Percentiles rank a stretch among this genome's conserved stretches.
These are phyloP conservation scores for Fusarium falciforme DNA, from an alignment of 2,329 filamentous ascomycete genomes.

Conservation along the genomic window DNA sequence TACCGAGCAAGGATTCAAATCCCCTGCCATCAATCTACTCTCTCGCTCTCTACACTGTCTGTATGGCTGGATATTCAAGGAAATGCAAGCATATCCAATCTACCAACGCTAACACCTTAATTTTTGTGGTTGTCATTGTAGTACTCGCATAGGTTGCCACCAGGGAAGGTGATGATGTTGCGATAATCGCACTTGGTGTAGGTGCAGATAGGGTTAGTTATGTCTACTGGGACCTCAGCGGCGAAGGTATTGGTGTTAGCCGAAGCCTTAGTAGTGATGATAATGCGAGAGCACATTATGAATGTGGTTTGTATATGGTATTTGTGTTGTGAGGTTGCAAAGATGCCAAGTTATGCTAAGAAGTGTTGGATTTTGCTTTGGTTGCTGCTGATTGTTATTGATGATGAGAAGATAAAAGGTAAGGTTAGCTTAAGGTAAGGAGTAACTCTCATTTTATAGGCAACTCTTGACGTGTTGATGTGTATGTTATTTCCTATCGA, in stretches of 20 bases:
- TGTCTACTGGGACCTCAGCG: background rate
- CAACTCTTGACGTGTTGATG: background rate
- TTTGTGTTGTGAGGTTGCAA: background rate
- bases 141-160: background rate
- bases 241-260: background rate
- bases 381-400: background rate
- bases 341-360: background rate
- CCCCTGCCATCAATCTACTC: background rate
- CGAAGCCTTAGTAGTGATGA: background rate
- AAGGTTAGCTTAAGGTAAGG: background rate
- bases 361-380: background rate
- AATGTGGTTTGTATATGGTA: background rate
- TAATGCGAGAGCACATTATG: background rate
- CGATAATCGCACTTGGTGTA: background rate
- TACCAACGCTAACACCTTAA: background rate
- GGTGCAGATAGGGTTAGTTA: background rate
- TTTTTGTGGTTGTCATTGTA: slow-evolving; percentile 1
- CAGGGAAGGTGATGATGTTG: background rate
- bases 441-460: background rate
- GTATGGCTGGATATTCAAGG: background rate
- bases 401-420: background rate
- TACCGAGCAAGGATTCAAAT: background rate
- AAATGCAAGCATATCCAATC: background rate
- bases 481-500: background rate
- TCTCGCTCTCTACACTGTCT: background rate